Conservation (phyloP, 805 yeast genomes). For the Monosporozyma aerobia region DNA sequence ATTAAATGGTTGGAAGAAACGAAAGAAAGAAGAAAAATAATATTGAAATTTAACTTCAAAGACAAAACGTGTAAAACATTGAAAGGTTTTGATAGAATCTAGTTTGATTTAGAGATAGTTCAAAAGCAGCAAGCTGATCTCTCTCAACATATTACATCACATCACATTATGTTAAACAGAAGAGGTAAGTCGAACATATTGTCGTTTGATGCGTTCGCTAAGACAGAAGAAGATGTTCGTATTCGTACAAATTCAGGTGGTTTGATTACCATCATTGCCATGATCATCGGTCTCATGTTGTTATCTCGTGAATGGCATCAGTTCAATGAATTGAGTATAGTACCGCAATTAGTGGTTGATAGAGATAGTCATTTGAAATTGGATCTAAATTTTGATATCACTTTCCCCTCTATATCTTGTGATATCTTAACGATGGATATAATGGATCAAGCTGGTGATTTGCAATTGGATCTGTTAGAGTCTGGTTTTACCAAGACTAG, state of each 20-base stretch:
- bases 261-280: conserved; percentile 65
- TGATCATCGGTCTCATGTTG: conserved; percentile 50
- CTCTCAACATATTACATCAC: background rate
- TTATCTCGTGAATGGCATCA: conserved; percentile 68
- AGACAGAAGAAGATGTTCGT: conserved; percentile 88
- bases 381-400: conserved; percentile 70
- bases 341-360: conserved; percentile 86
- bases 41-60: too few species aligned
- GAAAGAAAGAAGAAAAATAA: too few species aligned
- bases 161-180: background rate
- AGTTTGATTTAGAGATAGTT: too few species aligned
- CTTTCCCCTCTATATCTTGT: conserved; percentile 83
- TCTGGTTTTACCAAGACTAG: conserved; percentile 68
- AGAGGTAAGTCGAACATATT: conserved; percentile 25
- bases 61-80: too few species aligned
- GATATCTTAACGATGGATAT: conserved; percentile 73
- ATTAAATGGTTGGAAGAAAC: too few species aligned
- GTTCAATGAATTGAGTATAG: conserved; percentile 54
- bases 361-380: conserved; percentile 66
- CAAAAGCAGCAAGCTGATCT: too few species aligned
- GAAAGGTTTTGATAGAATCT: too few species aligned
- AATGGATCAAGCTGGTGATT: conserved; percentile 82
- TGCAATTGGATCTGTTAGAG: conserved; percentile 60
- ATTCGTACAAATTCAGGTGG: conserved; percentile 89
- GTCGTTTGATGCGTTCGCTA: conserved; percentile 81